phyloP scores from a whole-genome alignment of 2,329 filamentous ascomycete species.

The Sporothrix humicola region DNA sequence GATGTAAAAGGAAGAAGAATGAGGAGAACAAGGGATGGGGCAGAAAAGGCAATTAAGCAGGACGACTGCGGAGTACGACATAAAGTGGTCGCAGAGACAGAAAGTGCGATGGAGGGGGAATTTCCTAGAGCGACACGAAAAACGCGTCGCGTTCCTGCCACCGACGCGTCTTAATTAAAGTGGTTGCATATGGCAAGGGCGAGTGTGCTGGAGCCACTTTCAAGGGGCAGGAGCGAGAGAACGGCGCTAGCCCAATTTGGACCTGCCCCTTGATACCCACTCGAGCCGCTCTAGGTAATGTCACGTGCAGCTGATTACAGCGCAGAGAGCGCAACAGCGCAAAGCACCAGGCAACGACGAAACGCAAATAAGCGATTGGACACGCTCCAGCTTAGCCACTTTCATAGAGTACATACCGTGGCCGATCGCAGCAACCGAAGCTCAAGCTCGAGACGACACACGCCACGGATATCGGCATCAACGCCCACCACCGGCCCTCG shows the following conservation, averaged over 20 bases:
- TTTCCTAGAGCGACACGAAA: slow-evolving; percentile 27
- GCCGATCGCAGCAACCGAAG: slow-evolving; percentile 20
- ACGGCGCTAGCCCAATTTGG: slow-evolving; percentile 20
- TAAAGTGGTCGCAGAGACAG: not conserved
- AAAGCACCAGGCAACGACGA: slow-evolving; percentile 18
- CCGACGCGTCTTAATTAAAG: slow-evolving; percentile 39
- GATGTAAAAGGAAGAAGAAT: slow-evolving; percentile 2
- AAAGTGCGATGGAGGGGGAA: slow-evolving; percentile 30
- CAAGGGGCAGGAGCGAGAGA: slow-evolving; percentile 6
- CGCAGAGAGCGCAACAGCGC: not conserved
- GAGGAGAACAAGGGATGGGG: slow-evolving; percentile 4
- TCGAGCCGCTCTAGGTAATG: not conserved
- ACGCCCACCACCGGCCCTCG: slow-evolving; percentile 5
- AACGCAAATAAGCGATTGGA: slow-evolving; percentile 27
- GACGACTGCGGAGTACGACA: slow-evolving; percentile 12
- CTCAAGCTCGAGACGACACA: slow-evolving; percentile 31
- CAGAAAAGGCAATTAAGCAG: slow-evolving; percentile 22
- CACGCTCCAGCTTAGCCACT: slow-evolving; percentile 19
- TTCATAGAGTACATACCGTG: slow-evolving; percentile 17
- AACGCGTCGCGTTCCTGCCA: slow-evolving; percentile 38
- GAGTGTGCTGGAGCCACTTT: not conserved
- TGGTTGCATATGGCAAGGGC: slow-evolving; percentile 36
- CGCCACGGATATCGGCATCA: slow-evolving; percentile 29
- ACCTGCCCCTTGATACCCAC: not conserved
- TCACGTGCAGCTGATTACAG: slow-evolving; percentile 16